Percentiles rank a stretch among this genome's conserved stretches.
Conservation (phyloP, 768 basidiomycete species). For the Mycena amicta region DNA sequence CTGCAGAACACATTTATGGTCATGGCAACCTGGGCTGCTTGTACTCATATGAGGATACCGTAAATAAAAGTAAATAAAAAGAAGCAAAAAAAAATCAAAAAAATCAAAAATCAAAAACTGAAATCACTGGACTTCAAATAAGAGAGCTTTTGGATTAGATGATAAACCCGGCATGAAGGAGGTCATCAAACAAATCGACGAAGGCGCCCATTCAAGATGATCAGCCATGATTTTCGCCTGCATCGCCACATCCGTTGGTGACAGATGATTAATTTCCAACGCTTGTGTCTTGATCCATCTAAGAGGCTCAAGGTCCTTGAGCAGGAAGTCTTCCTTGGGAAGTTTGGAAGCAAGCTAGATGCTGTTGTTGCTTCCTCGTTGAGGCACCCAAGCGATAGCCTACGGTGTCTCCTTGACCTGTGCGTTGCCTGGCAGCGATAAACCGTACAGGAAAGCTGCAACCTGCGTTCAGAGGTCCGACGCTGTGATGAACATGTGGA, state of each 20-base stretch:
- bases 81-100: too few relatives aligned
- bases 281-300: constrained; percentile 98
- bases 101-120: too few relatives aligned
- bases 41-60: too few relatives aligned
- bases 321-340: constrained; percentile 91
- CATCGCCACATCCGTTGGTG: constrained; percentile 89
- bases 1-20: too few relatives aligned
- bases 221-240: constrained; percentile 97
- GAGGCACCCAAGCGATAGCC: constrained; percentile 92
- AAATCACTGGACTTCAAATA: too few relatives aligned
- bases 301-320: constrained; percentile 93
- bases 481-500: constrained; percentile 92
- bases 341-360: constrained; percentile 89
- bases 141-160: too few relatives aligned
- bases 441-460: constrained; percentile 90
- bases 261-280: constrained; percentile 80
- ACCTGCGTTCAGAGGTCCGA: constrained; percentile 96
- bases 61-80: too few relatives aligned
- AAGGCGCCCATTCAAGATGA: constrained; percentile 92
- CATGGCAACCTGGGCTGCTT: too few relatives aligned
- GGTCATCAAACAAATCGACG: constrained; percentile 88
- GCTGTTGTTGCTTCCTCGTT: constrained; percentile 92
- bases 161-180: constrained; percentile 98
- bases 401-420: constrained; percentile 87
- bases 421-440: constrained; percentile 92